Conservation (phyloP, 1,139 yeast genomes). For the Pichia sp. region DNA sequence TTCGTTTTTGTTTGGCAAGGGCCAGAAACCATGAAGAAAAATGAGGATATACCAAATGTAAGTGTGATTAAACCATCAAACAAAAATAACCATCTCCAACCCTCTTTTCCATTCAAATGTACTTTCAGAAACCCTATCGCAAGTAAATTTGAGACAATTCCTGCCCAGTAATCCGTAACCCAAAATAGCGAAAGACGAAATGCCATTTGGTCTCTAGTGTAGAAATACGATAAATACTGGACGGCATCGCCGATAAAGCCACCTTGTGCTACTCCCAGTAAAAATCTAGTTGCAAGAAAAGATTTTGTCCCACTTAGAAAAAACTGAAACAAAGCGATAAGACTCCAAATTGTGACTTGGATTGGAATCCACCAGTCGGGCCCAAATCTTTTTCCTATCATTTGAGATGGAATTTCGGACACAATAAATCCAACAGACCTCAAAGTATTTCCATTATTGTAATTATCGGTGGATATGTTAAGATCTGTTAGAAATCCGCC, state of each 20-base stretch:
- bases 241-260: constrained; percentile 56
- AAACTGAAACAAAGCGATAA: constrained; percentile 48
- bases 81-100: constrained; percentile 66
- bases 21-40: constrained; percentile 58
- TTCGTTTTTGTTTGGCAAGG: constrained; percentile 50
- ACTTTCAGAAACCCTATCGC: constrained; percentile 47
- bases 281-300: constrained; percentile 43
- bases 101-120: constrained; percentile 42
- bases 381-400: constrained; percentile 49
- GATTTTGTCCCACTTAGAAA: constrained; percentile 35
- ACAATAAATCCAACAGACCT: constrained; percentile 42
- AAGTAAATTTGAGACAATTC: constrained; percentile 39
- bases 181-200: constrained; percentile 50
- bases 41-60: constrained; percentile 48
- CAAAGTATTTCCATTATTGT: constrained; percentile 47
- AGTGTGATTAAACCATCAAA: constrained; percentile 61
- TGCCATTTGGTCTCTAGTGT: constrained; percentile 48
- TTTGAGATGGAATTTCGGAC: constrained; percentile 56
- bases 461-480: constrained; percentile 43
- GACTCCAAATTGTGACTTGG: constrained; percentile 49
- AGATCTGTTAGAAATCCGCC: constrained; percentile 46
- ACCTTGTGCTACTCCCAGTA: constrained; percentile 50
- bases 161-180: constrained; percentile 42
- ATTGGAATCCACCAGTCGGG: constrained; percentile 53
- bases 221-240: constrained; percentile 54